Evolutionary conservation across 768 basidiomycete genomes (phyloP), one percentile per base, ranked within the genome.

Genomic region (Rhodotorula kratochvilovae): DNA sequence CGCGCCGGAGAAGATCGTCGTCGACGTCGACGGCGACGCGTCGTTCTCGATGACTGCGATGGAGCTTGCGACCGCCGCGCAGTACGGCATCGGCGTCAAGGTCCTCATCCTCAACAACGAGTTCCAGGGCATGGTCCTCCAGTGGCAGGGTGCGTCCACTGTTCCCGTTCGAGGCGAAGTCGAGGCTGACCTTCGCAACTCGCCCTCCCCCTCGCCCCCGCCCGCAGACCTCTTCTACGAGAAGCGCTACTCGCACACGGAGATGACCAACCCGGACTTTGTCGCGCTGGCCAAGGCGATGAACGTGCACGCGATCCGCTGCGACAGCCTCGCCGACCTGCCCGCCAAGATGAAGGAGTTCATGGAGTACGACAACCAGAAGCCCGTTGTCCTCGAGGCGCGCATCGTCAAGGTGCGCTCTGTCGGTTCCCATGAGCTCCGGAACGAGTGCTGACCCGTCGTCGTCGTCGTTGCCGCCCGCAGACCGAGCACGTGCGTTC

Each of bases 31-130:
- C 76, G 96, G 96, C 19, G 96, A 99, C 79, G 96, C 96, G 0
- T 95, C 92, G 31, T 94, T 98, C 83, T 92, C 90, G 78, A 99
- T 98, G 96, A 98, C 96, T 3, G 95, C 93, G 0, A 99, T 98
- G 96, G 96, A 99, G 82, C 87, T 99, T 62, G 88, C 89, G 33
- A 99, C 96, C 1, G 96, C 96, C 10, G 85, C 90, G 35, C 91
- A 94, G 79, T 92, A 86, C 82, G 81, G 86, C 78, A 96, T 99
- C 73, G 95, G 96, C 68, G 92, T 97, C 79, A 99, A 99, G 82
- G 65, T 71, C 46, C 73, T 75, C 33, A 25, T 76, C 53, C 68
- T 76, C 43, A 77, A 78, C 71, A 77, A 77, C 74, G 76, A 77
- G 66, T 77, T 77, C 77, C 78, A 78, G 64, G 96, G 96, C 65